phyloP scores from a whole-genome alignment of 169 alveolate species.

The Plasmodium chabaudi region DNA sequence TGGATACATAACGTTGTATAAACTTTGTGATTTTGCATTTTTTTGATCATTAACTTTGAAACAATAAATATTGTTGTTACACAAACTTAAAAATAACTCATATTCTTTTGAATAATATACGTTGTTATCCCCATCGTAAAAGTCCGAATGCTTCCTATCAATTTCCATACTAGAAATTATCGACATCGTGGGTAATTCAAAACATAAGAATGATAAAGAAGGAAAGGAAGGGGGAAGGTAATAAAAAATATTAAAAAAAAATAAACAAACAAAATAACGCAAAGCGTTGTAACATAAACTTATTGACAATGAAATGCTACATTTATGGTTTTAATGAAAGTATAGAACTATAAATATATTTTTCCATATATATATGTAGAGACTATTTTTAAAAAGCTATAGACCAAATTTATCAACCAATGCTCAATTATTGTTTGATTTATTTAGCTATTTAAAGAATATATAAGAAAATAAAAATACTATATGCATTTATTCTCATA shows the following conservation, averaged over 20 bases:
- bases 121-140: constrained; percentile 57
- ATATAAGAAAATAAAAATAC: no score
- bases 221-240: neutral
- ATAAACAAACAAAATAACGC: neutral
- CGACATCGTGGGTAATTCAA: constrained; percentile 14
- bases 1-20: constrained; percentile 29
- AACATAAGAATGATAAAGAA: constrained; percentile 1
- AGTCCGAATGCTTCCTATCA: constrained; percentile 55
- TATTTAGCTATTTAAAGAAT: no score
- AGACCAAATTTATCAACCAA: no score
- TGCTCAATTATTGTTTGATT: no score
- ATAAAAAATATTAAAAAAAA: constrained; percentile 17
- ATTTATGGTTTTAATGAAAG: neutral
- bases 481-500: no score
- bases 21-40: neutral
- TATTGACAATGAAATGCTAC: no score
- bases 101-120: constrained; percentile 47
- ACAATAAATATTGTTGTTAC: constrained; percentile 32
- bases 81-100: constrained; percentile 45
- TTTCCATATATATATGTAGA: no score
- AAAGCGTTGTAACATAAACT: no score
- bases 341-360: no score
- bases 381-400: no score
- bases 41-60: constrained; percentile 26
- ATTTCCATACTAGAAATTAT: constrained; percentile 38